Conservation (phyloP, 441 rosid species). For the Aleurites moluccanus region DNA sequence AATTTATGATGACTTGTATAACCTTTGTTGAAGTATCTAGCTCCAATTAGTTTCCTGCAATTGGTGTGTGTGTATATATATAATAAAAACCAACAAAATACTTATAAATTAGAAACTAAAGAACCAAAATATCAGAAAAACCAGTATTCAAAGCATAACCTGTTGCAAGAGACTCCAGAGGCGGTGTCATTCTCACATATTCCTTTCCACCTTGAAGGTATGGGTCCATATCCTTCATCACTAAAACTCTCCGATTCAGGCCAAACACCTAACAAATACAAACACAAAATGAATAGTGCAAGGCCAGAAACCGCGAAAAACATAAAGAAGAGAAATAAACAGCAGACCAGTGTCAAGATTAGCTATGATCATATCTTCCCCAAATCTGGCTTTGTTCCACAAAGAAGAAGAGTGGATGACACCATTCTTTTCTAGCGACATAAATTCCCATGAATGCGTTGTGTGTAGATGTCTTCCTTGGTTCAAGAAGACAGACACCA, state of each 20-base stretch:
- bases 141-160: too few relatives aligned
- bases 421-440: slow-evolving; percentile 43
- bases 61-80: too few relatives aligned
- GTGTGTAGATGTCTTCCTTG: slow-evolving; percentile 48
- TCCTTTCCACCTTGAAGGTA: slow-evolving; percentile 74
- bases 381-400: slow-evolving; percentile 50
- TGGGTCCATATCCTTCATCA: slow-evolving; percentile 53
- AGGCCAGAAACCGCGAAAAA: slow-evolving; percentile 13
- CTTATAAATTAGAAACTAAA: too few relatives aligned
- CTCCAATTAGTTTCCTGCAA: slow-evolving; percentile 73
- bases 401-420: slow-evolving; percentile 20
- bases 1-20: too few relatives aligned
- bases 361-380: slow-evolving; percentile 60
- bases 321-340: too few relatives aligned
- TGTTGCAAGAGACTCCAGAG: slow-evolving; percentile 53
- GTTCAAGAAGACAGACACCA: too few relatives aligned
- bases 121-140: too few relatives aligned
- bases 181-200: slow-evolving; percentile 41
- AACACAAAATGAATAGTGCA: neutral
- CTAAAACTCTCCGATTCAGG: slow-evolving; percentile 71
- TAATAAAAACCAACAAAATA: too few relatives aligned
- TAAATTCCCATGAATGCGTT: slow-evolving; percentile 67
- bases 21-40: slow-evolving; percentile 56
- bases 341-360: slow-evolving; percentile 61
- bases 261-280: slow-evolving; percentile 67